Percentiles rank a stretch among this genome's conserved stretches.
These are phyloP conservation scores for Escallonia herrerae DNA, from an alignment of 129 eudicot species.

Conservation along the genomic window DNA sequence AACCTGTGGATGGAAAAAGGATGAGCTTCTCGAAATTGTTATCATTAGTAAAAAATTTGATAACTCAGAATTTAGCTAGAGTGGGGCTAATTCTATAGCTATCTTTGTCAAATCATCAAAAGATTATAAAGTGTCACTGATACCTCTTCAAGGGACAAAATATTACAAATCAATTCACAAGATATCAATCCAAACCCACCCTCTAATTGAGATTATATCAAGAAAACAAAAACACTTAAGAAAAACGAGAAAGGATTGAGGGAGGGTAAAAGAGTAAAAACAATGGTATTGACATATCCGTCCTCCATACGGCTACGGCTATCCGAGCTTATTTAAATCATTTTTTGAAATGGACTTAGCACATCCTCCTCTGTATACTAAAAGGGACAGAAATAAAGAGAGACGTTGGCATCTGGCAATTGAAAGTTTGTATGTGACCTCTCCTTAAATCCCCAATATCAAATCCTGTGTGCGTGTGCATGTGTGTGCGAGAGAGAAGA, in stretches of 20 bases:
- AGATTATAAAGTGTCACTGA: too few relatives aligned
- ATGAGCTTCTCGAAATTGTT: too few relatives aligned
- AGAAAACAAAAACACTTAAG: too few relatives aligned
- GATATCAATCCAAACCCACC: too few relatives aligned
- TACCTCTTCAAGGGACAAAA: too few relatives aligned
- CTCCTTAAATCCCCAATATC: conserved; percentile 23
- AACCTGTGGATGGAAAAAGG: too few relatives aligned
- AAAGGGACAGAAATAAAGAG: conserved; percentile 8
- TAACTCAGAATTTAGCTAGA: too few relatives aligned
- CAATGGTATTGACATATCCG: conserved; percentile 18
- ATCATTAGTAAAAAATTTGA: too few relatives aligned
- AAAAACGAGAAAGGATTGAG: background rate
- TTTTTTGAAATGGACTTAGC: conserved; percentile 22
- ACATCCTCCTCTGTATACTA: background rate
- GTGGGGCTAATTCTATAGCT: too few relatives aligned
- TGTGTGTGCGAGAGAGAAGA: background rate
- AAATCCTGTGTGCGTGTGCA: conserved; percentile 10
- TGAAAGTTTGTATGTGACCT: background rate
- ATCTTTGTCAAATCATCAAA: too few relatives aligned
- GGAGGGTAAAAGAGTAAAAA: background rate
- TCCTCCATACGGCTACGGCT: conserved; percentile 34
- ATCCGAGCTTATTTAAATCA: conserved; percentile 12
- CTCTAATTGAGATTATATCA: too few relatives aligned
- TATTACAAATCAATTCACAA: too few relatives aligned
- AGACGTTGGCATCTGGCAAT: conserved; percentile 38